phyloP scores from a whole-genome alignment of 768 basidiomycete genomes.

The Clavaria fumosa region DNA sequence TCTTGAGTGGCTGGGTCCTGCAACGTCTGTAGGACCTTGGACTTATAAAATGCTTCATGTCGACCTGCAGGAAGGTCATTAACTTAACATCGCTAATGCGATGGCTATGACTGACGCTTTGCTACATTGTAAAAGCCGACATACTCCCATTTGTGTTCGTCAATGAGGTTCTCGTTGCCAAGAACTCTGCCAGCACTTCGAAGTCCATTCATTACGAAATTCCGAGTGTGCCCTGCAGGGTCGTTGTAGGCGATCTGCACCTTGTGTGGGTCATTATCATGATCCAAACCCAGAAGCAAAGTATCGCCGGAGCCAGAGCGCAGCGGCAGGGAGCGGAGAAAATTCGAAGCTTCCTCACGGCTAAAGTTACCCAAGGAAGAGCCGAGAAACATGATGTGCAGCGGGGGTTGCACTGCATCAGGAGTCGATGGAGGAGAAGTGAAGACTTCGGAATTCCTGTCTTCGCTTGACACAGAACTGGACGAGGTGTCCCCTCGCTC shows the following conservation, averaged over 20 bases:
- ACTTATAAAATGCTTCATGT: constrained; percentile 76
- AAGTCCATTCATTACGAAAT: constrained; percentile 82
- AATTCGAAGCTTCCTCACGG: constrained; percentile 48
- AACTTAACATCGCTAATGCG: constrained; percentile 1
- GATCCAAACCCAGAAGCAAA: constrained; percentile 82
- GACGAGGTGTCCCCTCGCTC: constrained; percentile 9
- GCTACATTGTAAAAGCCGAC: constrained; percentile 32
- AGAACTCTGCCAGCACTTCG: constrained; percentile 50
- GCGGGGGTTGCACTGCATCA: constrained; percentile 29
- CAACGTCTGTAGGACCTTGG: constrained; percentile 43
- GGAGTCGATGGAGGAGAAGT: constrained; percentile 24
- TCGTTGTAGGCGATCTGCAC: constrained; percentile 88
- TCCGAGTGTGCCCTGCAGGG: constrained; percentile 47
- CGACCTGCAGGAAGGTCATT: constrained; percentile 30
- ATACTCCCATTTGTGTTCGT: constrained; percentile 63
- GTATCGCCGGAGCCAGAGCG: constrained; percentile 65
- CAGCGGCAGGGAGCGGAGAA: constrained; percentile 68
- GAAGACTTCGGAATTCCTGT: constrained; percentile 12
- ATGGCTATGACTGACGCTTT: constrained; percentile 11
- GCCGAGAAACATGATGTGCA: constrained; percentile 85
- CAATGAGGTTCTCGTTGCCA: constrained; percentile 50
- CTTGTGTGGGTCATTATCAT: constrained; percentile 48
- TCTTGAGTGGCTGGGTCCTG: constrained; percentile 29
- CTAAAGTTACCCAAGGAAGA: constrained; percentile 86
- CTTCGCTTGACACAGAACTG: constrained; percentile 29